Evolutionary conservation across 257 asterid species (phyloP), one percentile per base, ranked within the genome.

Genomic region (Nicotiana noctiflora): DNA sequence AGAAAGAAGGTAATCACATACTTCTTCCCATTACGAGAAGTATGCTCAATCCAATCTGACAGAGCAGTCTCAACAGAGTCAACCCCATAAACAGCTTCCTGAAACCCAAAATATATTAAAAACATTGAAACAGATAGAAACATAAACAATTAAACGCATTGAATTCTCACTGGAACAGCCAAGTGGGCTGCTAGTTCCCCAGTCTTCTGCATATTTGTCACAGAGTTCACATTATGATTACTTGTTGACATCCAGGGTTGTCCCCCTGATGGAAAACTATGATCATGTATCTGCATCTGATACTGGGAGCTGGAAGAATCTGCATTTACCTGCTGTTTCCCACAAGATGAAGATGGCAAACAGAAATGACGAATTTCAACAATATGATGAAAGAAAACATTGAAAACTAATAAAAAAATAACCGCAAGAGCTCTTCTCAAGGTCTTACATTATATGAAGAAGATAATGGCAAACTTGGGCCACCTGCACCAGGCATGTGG

Each of bases 1-100:
- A 55, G 12, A 29, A 68, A 60, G 57, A 81, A 40, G 8, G 75
- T 66, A 84, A 79, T 67, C 70, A 77, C 89, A 59, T 88, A 94
- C 97, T 51, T 93, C 82, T 94, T 94, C 76, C 98, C 97, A 37
- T 82, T 84, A 79, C 88, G 96, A 84, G 91, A 81, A 6, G 91
- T 89, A 82, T 93, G 86, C 81, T 91, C 93, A 83, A 80, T 90
- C 98, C 98, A 94, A 77, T 87, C 88, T 31, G 89, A 84, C 25
- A 84, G 83, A 70, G 80, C 84, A 67, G 79, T 90, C 75, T 76
- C 87, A 37, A 65, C 83, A 31, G 65, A 77, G 40, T 81, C 89
- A n/a, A 88, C 77, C 81, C 75, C 77, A 27, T 80, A 57, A 74
- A 74, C 82, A 57, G 82, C 86, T 81, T 83, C 97, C 98, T 94